Conservation (phyloP, 73 alveolate species). For the Uronychia setigera region DNA sequence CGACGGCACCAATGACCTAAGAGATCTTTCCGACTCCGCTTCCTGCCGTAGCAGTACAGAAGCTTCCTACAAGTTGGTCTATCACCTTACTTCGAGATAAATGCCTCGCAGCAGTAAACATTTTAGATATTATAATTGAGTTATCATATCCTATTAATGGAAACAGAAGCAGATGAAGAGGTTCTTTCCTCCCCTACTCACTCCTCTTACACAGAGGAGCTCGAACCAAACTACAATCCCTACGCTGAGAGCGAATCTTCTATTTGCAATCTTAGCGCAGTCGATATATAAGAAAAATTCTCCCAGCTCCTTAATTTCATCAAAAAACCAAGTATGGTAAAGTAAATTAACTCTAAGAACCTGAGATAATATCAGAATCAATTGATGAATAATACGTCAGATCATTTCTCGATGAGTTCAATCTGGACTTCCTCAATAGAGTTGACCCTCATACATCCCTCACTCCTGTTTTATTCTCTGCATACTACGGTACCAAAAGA, state of each 20-base stretch:
- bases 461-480: background rate
- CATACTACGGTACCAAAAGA: background rate
- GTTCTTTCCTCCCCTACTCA: background rate
- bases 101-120: slow-evolving; percentile 26
- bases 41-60: slow-evolving; percentile 13
- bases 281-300: background rate
- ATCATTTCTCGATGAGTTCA: background rate
- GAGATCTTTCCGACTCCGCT: slow-evolving; percentile 75
- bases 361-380: no score
- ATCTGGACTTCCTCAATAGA: background rate
- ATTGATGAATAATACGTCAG: background rate
- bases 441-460: background rate
- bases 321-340: background rate
- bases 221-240: background rate
- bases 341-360: no score
- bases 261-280: background rate
- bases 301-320: background rate
- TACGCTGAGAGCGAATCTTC: background rate
- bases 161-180: background rate
- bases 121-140: slow-evolving; percentile 15
- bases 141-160: background rate
- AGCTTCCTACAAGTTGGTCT: background rate
- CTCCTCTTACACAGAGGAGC: background rate
- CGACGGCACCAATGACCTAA: slow-evolving; percentile 99
- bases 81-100: background rate